Base-by-base conservation (phyloP, 331 rosid genomes). In the Rosa hybrid region DNA sequence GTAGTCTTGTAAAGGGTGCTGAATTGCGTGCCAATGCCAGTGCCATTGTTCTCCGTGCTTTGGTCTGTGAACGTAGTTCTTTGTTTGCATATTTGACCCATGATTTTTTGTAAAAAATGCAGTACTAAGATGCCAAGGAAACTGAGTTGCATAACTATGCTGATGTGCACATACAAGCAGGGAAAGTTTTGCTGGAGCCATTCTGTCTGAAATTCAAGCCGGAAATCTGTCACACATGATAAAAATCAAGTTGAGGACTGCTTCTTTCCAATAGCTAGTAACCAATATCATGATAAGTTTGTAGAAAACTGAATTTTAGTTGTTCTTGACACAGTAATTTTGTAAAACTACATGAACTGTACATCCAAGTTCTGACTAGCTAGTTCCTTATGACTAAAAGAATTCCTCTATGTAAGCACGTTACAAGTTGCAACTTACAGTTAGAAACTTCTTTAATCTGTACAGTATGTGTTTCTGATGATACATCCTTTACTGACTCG, bases 111-210 rank as follows among this genome's bases (percentile, higher is more conserved):
- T 16, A 86, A 41, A 21, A 83, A 23, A 53, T 83, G 88, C 38
- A 91, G 51, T 45, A 86, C 74, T 9, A 90, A 69, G 46, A 87
- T 71, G 42, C 83, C 86, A 39, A 81, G 54, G 81, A 94, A 89
- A 3, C 79, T 82, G n/a, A 91, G 72, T 74, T 91, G 96, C 85
- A 90, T 81, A 11, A 81, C 88, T 34, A 92, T 62, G 85, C 79
- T 84, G 34, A 91, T 78, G 56, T 86, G 65, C 88, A 91, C 98
- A 84, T 86, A 83, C 75, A 89, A 59, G 84, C 98, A 94, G 13
- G 97, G 88, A 41, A 90, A 87, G 38, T 83, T 77, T 68, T 86
- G 72, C 77, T 85, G 88, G 42, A 69, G 68, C 94, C 97, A 91
- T 84, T 83, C 27, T 68, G 82, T 53, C 83, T 71, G 56, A 50